A percentile compares a stretch with the other conserved stretches of the same genome.
Conservation (phyloP, 805 yeast species). For the Candida sphagnicola region DNA sequence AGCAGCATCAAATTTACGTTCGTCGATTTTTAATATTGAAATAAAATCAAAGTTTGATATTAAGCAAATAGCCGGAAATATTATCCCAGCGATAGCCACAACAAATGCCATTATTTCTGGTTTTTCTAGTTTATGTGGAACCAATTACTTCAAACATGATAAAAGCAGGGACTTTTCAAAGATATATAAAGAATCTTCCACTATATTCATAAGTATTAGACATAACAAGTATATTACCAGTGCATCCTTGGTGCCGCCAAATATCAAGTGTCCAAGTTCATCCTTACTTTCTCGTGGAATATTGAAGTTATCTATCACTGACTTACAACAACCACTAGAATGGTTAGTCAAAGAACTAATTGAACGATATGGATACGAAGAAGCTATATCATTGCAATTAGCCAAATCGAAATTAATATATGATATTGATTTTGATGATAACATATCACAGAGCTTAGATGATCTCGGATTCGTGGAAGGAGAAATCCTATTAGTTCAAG, state of each 20-base stretch:
- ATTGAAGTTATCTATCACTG: conserved; percentile 25
- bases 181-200: conserved; percentile 16
- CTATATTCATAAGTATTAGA: conserved; percentile 40
- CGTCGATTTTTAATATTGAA: conserved; percentile 65
- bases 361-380: conserved; percentile 47
- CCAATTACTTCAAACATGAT: conserved; percentile 41
- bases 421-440: conserved; percentile 87
- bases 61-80: conserved; percentile 95
- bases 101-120: conserved; percentile 96
- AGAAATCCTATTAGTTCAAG: conserved; percentile 66
- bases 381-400: conserved; percentile 55
- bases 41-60: conserved; percentile 76
- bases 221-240: conserved; percentile 63
- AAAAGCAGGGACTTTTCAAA: conserved; percentile 26
- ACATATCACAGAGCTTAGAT: conserved; percentile 44
- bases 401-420: conserved; percentile 62
- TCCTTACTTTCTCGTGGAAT: conserved; percentile 51
- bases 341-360: conserved; percentile 51
- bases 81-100: conserved; percentile 97
- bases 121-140: conserved; percentile 69
- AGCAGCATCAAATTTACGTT: conserved; percentile 78
- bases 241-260: conserved; percentile 60
- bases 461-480: conserved; percentile 55
- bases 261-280: conserved; percentile 68
- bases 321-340: conserved; percentile 34